Conservation (phyloP, 73 alveolate genomes). For the Blepharisma stoltei region DNA sequence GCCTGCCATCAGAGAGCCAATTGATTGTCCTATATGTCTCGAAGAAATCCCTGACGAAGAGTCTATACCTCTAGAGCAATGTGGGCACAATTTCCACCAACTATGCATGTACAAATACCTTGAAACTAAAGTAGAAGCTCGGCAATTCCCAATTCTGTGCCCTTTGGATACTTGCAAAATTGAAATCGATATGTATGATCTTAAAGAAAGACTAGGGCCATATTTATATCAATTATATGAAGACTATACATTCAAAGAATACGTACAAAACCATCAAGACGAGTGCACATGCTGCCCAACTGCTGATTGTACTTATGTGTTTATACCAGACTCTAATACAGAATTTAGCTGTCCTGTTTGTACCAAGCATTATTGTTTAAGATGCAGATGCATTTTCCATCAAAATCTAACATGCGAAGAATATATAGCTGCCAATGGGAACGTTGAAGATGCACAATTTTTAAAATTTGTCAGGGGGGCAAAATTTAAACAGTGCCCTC, state of each 20-base stretch:
- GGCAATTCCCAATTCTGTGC: slow-evolving; percentile 48
- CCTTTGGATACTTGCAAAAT: slow-evolving; percentile 47
- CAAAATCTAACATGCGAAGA: slow-evolving; percentile 56
- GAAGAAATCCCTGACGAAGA: slow-evolving; percentile 43
- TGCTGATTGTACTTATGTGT: slow-evolving; percentile 64
- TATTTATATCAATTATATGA: slow-evolving; percentile 39
- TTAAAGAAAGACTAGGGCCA: slow-evolving; percentile 34
- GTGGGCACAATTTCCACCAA: slow-evolving; percentile 56
- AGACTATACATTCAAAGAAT: slow-evolving; percentile 33
- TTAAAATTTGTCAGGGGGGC: slow-evolving; percentile 53
- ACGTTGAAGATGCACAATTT: slow-evolving; percentile 33
- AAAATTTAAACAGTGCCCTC: slow-evolving; percentile 45
- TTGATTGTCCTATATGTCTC: slow-evolving; percentile 50
- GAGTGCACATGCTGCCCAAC: slow-evolving; percentile 78
- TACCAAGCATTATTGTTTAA: slow-evolving; percentile 57
- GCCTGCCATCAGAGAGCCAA: too few relatives aligned
- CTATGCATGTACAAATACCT: slow-evolving; percentile 52
- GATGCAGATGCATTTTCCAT: slow-evolving; percentile 58
- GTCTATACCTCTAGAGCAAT: slow-evolving; percentile 41
- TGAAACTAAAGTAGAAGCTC: slow-evolving; percentile 38
- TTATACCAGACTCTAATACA: slow-evolving; percentile 47
- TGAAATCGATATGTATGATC: slow-evolving; percentile 42
- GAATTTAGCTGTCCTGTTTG: slow-evolving; percentile 54
- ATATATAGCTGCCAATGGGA: not conserved
- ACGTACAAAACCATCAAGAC: slow-evolving; percentile 52